Evolutionary conservation across 2,329 filamentous ascomycete genomes (phyloP).

Genomic region (Epichloe scottii): DNA sequence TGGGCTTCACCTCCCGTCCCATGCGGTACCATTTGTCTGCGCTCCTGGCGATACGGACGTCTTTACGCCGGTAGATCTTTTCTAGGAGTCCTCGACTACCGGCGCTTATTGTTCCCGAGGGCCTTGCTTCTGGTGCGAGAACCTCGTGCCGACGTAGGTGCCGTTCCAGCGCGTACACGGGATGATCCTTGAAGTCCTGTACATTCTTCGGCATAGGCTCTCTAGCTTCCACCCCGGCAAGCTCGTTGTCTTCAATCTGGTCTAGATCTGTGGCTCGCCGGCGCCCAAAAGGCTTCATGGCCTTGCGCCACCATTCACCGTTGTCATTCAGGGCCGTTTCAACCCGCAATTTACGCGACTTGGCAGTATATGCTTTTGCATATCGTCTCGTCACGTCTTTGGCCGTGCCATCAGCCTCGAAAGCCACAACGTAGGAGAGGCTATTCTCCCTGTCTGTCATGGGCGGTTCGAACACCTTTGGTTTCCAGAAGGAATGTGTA

Average conservation of each 20-base stretch:
- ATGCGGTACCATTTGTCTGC: constrained; percentile 85
- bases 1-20: constrained; percentile 64
- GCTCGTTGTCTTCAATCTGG: constrained; percentile 69
- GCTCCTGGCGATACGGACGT: constrained; percentile 67
- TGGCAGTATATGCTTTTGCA: constrained; percentile 77
- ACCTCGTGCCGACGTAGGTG: constrained; percentile 79
- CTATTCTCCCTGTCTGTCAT: constrained; percentile 62
- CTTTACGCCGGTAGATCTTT: constrained; percentile 66
- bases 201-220: constrained; percentile 83
- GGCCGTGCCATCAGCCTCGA: constrained; percentile 65
- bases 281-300: constrained; percentile 35
- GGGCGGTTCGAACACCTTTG: constrained; percentile 70
- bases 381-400: constrained; percentile 84
- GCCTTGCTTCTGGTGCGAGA: constrained; percentile 53
- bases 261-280: constrained; percentile 49
- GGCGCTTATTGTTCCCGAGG: constrained; percentile 65
- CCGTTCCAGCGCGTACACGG: constrained; percentile 69
- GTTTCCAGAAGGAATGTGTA: constrained; percentile 62
- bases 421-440: constrained; percentile 74
- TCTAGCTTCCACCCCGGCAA: constrained; percentile 55
- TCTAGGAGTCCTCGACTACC: constrained; percentile 54
- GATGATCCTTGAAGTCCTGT: constrained; percentile 78
- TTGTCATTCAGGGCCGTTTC: constrained; percentile 44
- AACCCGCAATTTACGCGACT: constrained; percentile 71
- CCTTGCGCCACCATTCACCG: constrained; percentile 40